These are phyloP conservation scores for Neurospora sp. DNA, from an alignment of 495 filamentous ascomycete genomes.

Conservation along the genomic window DNA sequence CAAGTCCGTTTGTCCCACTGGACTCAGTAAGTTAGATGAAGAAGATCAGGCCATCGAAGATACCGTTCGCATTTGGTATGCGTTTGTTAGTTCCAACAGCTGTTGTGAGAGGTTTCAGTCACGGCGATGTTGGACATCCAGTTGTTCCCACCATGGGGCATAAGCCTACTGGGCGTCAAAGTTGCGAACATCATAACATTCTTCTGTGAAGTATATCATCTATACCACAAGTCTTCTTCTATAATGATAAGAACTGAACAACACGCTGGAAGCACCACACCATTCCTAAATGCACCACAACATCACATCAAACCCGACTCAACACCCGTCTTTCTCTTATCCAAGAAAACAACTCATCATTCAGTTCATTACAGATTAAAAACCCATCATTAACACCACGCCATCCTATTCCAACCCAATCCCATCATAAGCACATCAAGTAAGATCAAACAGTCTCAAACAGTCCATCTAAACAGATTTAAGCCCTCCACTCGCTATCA, in stretches of 20 bases:
- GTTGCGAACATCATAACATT: not conserved
- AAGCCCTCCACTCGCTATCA: constrained; percentile 61
- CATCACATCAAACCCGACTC: not conserved
- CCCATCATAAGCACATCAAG: not conserved
- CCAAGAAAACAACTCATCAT: not conserved
- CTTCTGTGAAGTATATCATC: not conserved
- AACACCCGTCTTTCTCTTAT: not conserved
- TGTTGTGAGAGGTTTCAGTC: not conserved
- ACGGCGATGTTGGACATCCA: not conserved
- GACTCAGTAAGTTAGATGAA: not conserved
- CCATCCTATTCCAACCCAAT: not conserved
- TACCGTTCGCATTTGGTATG: no score
- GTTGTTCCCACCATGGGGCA: not conserved
- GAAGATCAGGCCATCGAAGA: not conserved
- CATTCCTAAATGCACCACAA: not conserved
- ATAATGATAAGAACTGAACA: not conserved
- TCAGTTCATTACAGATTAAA: not conserved
- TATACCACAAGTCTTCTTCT: not conserved
- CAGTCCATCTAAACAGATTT: not conserved
- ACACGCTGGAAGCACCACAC: not conserved
- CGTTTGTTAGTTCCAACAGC: not conserved
- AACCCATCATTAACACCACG: not conserved
- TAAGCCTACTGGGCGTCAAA: not conserved
- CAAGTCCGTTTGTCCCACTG: not conserved
- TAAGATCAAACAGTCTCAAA: not conserved